These are phyloP conservation scores for Boletus rubropictus DNA, from an alignment of 768 basidiomycete genomes.

Conservation along the genomic window DNA sequence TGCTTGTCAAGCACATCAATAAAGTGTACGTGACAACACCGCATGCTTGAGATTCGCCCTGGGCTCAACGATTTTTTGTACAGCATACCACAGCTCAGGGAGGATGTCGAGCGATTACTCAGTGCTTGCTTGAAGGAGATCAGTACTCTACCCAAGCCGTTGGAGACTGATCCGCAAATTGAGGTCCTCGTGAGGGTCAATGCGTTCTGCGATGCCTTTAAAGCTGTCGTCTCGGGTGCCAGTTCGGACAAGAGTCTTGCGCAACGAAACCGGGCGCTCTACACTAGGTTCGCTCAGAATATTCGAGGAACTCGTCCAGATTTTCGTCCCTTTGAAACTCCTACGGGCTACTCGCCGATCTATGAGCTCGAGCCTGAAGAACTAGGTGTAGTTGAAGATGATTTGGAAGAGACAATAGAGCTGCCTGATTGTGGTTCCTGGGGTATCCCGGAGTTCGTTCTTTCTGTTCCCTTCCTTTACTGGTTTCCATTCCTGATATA, in stretches of 20 bases:
- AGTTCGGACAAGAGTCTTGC: conserved; percentile 33
- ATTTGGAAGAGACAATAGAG: not conserved
- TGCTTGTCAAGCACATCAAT: conserved; percentile 50
- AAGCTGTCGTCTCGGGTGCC: conserved; percentile 29
- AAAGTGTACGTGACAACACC: conserved; percentile 37
- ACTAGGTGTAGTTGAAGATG: not conserved
- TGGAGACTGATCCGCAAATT: conserved; percentile 36
- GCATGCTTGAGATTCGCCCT: not conserved
- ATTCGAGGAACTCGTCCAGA: conserved; percentile 39
- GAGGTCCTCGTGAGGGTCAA: conserved; percentile 43
- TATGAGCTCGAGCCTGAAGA: conserved; percentile 11
- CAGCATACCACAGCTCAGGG: conserved; percentile 45
- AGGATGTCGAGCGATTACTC: conserved; percentile 39
- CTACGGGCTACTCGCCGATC: conserved; percentile 7
- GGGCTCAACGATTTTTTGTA: not conserved
- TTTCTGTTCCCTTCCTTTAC: too few species aligned
- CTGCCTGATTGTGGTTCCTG: too few species aligned
- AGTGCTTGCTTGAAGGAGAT: conserved; percentile 31
- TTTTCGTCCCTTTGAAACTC: conserved; percentile 32
- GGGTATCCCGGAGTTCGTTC: too few species aligned
- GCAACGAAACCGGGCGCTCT: conserved; percentile 32
- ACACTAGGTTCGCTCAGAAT: conserved; percentile 29
- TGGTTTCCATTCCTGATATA: too few species aligned
- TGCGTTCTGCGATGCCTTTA: conserved; percentile 40
- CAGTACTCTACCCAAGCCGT: conserved; percentile 35